These are phyloP conservation scores for Ogataea nonfermentans DNA, from an alignment of 805 yeast genomes.

Conservation along the genomic window DNA sequence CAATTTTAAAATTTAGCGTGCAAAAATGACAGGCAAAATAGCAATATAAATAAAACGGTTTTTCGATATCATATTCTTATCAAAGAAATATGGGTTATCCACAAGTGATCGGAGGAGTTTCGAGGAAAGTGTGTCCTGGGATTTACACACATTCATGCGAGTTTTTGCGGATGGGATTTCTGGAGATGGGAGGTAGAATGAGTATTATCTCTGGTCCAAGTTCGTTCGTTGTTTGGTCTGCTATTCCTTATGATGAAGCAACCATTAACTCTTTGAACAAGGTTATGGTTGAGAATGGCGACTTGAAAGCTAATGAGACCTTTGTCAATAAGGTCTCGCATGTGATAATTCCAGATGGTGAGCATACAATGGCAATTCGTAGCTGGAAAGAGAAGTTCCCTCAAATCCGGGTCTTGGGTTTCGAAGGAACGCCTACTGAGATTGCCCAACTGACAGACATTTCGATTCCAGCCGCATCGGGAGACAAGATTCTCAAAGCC, in stretches of 20 bases:
- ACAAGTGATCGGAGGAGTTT: conserved; percentile 37
- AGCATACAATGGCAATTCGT: conserved; percentile 62
- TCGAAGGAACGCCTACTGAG: conserved; percentile 40
- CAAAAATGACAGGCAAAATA: no score
- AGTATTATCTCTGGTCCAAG: conserved; percentile 32
- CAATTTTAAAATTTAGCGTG: no score
- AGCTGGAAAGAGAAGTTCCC: conserved; percentile 53
- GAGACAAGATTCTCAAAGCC: conserved; percentile 36
- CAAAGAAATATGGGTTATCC: conserved; percentile 39
- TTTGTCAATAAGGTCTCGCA: conserved; percentile 41
- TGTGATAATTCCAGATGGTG: conserved; percentile 59
- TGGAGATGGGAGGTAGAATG: conserved; percentile 41
- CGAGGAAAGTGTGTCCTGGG: conserved; percentile 34
- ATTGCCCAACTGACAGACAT: conserved; percentile 41
- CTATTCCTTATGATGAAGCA: conserved; percentile 52
- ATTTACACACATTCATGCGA: conserved; percentile 37
- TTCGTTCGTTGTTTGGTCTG: conserved; percentile 51
- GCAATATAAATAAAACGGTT: no score
- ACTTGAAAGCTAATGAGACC: conserved; percentile 33
- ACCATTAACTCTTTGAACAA: conserved; percentile 40
- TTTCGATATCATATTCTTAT: not conserved
- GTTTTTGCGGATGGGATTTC: conserved; percentile 29
- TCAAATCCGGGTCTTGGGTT: conserved; percentile 50
- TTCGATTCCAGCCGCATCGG: conserved; percentile 35
- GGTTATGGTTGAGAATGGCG: conserved; percentile 24